Percentiles rank a stretch among this genome's conserved stretches.
Evolutionary conservation across 495 filamentous ascomycete species (phyloP).

Genomic region (Apodospora peruviana): DNA sequence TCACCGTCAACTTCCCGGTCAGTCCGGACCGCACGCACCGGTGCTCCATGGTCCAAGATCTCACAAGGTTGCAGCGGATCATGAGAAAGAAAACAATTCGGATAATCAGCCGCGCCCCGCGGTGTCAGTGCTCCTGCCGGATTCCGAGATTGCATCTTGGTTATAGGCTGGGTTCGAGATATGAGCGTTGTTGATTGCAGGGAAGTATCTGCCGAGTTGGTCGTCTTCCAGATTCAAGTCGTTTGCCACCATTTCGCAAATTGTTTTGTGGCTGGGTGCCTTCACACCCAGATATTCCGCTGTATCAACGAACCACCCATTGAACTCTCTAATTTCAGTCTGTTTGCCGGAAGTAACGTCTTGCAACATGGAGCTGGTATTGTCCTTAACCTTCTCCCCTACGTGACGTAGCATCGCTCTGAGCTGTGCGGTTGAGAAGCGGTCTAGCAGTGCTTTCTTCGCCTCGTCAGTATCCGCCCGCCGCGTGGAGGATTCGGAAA

Average conservation of each 20-base stretch:
- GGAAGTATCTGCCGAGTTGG: constrained; percentile 2
- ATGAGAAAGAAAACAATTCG: not conserved
- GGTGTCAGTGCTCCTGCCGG: constrained; percentile 4
- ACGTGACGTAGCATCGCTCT: constrained; percentile 31
- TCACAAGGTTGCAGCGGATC: constrained; percentile 9
- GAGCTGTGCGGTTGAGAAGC: constrained; percentile 21
- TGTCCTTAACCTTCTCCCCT: constrained; percentile 54
- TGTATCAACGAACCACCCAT: constrained; percentile 67
- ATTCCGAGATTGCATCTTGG: not conserved
- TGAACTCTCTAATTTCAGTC: constrained; percentile 81
- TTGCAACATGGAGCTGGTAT: constrained; percentile 73
- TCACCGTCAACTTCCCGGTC: not conserved
- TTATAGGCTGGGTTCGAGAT: not conserved
- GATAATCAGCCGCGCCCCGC: constrained; percentile 1
- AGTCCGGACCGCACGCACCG: not conserved
- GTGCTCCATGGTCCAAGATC: not conserved
- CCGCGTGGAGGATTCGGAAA: not conserved
- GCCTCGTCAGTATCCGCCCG: not conserved
- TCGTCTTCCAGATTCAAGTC: constrained; percentile 6
- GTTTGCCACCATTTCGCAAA: constrained; percentile 25
- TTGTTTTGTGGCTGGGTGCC: constrained; percentile 22
- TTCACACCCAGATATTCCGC: constrained; percentile 19
- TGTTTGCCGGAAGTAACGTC: constrained; percentile 56
- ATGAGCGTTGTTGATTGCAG: not conserved
- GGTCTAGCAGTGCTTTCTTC: constrained; percentile 34